phyloP scores from a whole-genome alignment of 2,329 filamentous ascomycete genomes.

The Neofusicoccum laricinum region DNA sequence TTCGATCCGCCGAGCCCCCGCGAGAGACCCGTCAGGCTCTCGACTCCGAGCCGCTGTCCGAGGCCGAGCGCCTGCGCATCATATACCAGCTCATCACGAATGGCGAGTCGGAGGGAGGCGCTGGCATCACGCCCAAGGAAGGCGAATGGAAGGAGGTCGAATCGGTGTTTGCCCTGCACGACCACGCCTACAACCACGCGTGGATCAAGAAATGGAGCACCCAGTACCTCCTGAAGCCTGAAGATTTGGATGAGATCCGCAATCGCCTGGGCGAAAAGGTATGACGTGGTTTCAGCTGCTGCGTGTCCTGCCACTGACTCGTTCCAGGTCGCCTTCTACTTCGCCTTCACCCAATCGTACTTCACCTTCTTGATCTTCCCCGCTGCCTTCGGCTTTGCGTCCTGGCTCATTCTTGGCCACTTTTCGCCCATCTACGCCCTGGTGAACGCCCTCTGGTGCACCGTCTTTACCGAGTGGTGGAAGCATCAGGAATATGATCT shows the following conservation, averaged over 20 bases:
- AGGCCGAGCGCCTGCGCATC: constrained; percentile 83
- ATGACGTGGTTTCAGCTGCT: constrained; percentile 16
- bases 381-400: constrained; percentile 69
- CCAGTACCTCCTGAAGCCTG: constrained; percentile 44
- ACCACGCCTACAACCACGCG: constrained; percentile 51
- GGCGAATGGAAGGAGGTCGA: constrained; percentile 51
- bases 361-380: constrained; percentile 83
- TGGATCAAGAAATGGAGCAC: constrained; percentile 54
- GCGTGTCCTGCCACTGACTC: background rate
- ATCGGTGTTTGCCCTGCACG: constrained; percentile 49
- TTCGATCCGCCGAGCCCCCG: constrained; percentile 72
- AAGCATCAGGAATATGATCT: constrained; percentile 89
- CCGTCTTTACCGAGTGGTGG: constrained; percentile 93
- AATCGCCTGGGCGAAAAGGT: constrained; percentile 51
- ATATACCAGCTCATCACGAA: constrained; percentile 73
- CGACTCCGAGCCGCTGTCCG: constrained; percentile 71
- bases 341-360: constrained; percentile 89
- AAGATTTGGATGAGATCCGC: constrained; percentile 51
- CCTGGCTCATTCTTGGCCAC: constrained; percentile 79
- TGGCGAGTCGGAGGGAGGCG: constrained; percentile 45
- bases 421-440: constrained; percentile 81
- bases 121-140: constrained; percentile 50
- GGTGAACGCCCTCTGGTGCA: constrained; percentile 78
- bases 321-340: constrained; percentile 79
- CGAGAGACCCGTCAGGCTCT: constrained; percentile 69